phyloP scores from a whole-genome alignment of 768 basidiomycete species.

The Xerocomus potaroensis region DNA sequence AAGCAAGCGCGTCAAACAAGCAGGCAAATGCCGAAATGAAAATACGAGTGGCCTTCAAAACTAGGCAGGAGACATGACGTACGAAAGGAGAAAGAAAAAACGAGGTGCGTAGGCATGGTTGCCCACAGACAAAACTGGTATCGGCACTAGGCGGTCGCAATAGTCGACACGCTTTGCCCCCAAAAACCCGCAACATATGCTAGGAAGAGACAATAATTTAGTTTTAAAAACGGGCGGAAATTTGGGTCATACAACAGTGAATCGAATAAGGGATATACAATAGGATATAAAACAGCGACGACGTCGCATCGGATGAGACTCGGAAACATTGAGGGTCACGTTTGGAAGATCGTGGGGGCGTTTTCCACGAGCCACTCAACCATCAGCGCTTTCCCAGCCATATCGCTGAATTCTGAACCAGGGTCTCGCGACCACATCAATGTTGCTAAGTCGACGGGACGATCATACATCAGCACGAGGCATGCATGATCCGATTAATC shows the following conservation, averaged over 20 bases:
- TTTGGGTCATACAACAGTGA: conserved; percentile 8
- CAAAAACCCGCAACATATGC: no score
- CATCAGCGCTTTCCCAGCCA: conserved; percentile 92
- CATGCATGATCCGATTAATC: background rate
- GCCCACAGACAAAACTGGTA: no score
- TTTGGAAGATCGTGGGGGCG: conserved; percentile 51
- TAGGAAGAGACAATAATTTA: conserved; percentile 24
- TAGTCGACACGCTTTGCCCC: no score
- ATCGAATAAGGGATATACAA: conserved; percentile 24
- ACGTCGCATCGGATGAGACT: background rate
- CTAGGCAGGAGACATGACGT: background rate
- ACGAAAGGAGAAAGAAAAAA: background rate
- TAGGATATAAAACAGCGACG: conserved; percentile 15
- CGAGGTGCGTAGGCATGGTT: conserved; percentile 4
- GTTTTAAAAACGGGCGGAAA: background rate
- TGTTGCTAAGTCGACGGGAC: conserved; percentile 56
- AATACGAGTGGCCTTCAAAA: background rate
- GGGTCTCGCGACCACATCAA: conserved; percentile 88
- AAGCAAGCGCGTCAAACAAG: background rate
- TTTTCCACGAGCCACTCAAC: conserved; percentile 96
- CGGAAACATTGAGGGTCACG: conserved; percentile 4
- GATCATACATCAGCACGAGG: background rate
- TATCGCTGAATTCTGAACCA: conserved; percentile 90
- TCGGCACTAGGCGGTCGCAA: no score
- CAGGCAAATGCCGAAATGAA: background rate